phyloP scores from a whole-genome alignment of 352 stramenopile genomes.

The Pythium grandisporangium region DNA sequence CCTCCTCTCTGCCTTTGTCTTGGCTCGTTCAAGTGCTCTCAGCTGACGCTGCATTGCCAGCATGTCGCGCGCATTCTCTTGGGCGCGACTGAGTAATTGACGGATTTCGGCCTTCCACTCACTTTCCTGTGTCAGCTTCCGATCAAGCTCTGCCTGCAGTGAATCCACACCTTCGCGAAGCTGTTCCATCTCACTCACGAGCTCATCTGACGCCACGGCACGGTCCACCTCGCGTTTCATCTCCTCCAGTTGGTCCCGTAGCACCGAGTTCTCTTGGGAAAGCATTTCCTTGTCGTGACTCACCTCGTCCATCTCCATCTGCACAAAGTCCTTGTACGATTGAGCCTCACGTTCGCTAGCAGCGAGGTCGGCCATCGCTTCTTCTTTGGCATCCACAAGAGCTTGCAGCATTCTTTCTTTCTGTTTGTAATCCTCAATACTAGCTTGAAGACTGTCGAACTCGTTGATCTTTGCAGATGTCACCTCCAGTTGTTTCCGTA shows the following conservation, averaged over 20 bases:
- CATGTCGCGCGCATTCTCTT: no score
- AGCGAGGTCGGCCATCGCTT: conserved; percentile 23
- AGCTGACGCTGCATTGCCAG: no score
- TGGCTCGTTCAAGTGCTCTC: no score
- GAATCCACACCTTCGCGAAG: not conserved
- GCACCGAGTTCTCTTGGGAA: conserved; percentile 5
- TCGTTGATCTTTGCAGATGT: no score
- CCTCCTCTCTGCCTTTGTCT: no score
- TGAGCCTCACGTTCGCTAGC: conserved; percentile 11
- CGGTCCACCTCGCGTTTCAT: not conserved
- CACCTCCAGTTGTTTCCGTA: conserved; percentile 9
- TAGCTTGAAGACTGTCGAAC: no score
- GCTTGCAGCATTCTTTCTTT: conserved; percentile 23
- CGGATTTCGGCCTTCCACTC: not conserved
- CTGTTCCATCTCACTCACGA: not conserved
- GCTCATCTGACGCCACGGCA: not conserved
- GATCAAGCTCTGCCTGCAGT: not conserved
- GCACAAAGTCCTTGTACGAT: conserved; percentile 13
- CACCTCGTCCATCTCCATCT: conserved; percentile 12
- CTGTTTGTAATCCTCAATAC: no score
- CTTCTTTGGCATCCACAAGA: conserved; percentile 18
- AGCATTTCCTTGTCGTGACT: conserved; percentile 5
- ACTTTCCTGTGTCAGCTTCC: not conserved
- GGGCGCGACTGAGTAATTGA: no score
- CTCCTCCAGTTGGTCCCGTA: not conserved